Base-by-base conservation (phyloP, 106 monocot genomes). In the Dendrobium chrysotoxum region DNA sequence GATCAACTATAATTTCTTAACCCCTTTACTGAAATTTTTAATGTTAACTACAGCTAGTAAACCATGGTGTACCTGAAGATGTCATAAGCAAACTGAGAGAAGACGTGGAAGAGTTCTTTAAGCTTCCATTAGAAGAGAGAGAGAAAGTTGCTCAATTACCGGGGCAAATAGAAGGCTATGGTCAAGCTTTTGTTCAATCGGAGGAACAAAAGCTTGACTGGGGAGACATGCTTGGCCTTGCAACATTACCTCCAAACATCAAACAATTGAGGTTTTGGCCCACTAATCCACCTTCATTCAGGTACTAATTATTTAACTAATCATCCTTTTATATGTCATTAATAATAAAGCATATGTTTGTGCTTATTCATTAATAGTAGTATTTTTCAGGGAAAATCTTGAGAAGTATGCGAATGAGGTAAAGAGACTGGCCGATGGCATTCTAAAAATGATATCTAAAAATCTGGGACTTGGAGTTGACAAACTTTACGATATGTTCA, bases 181-280 rank as follows among this genome's bases (percentile, higher is more conserved):
- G 89, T 17, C 86, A 89, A 58, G 75, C 78, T 20, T 89, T 86
- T 38, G 84, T 89, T 2, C 47, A 81, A 7, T 89, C 86, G 1
- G 84, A 86, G 4, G 83, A 89, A 4, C 89, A 89, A 57, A 81
- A 84, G 46, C 50, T 89, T 50, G 89, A 89, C 21, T 89, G 89
- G 89, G 66, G 58, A 6, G 89, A 89, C 16, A 78, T 86, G 80
- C 26, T 77, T 40, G 82, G 73, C n/a, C 70, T 89, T 4, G 28
- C 15, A 28, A 84, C 82, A 31, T 82, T 30, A 25, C 86, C 89
- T 23, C 26, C 66, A 8, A 11, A 25, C 16, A 4, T 10, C 6
- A 81, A 82, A 64, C 84, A 40, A 31, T 23, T 80, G 35, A 78
- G 46, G 28, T 67, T 88, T 39, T 89, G 89, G 89, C 80, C 89